Base-by-base conservation (phyloP, 345 rosid genomes). In the Syzygium jambos region DNA sequence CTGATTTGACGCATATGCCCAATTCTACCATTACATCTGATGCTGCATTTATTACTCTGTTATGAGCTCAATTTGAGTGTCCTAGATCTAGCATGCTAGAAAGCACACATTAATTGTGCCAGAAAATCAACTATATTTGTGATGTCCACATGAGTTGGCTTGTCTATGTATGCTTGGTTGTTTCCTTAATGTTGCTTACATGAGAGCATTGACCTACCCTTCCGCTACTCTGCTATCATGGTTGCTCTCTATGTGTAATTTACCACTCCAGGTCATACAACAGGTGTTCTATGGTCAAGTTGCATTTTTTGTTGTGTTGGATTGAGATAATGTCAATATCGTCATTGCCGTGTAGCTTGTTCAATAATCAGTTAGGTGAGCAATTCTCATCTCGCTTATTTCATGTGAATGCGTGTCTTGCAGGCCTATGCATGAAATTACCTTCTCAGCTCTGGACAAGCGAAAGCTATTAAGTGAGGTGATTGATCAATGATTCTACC, bases 381-480 rank as follows among this genome's bases (percentile, higher is more conserved):
- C 49, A 49, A 43, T 52, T 51, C 59, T 43, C 57, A 87, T 86
- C 41, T 52, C 43, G 2, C 46, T 38, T 49, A 73, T 38, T 73
- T 73, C 1, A 2, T 73, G 23, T 87, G 41, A 21, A 21, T 29
- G 12, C 51, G 54, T 23, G 88, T 92, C 91, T 87, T 95, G 90
- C 87, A 96, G 99, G 93, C 95, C 98, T 77, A 96, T 94, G 97
- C 98, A 95, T 52, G 99, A 98, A 92, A 95, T 98, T 88, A 98
- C 99, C 86, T 96, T 98, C 92, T 94, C 99, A 84, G 94, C 99
- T n/a, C 92, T 95, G 87, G 99, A 98, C 94, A 93, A 93, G 93
- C 99, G 97, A 13, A 98, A 98, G 92, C 98, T 96, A 87, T 97
- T 96, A 41, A 94, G 96, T 88, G 93, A 98, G 99, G 99, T 96